phyloP scores from a whole-genome alignment of 768 basidiomycete genomes.

The Leccinellum luteum region DNA sequence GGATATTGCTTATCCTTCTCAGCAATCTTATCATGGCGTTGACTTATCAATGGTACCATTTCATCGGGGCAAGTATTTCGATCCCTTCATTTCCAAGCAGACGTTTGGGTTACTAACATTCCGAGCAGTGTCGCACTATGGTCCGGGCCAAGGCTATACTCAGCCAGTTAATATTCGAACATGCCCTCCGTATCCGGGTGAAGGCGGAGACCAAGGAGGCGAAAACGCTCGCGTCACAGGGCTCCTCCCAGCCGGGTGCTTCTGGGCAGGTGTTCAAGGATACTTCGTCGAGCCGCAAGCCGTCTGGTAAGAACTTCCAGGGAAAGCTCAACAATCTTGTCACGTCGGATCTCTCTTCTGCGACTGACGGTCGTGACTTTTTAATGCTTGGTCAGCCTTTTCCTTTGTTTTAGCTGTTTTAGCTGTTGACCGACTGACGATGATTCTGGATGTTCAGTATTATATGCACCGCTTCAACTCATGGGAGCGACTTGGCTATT shows the following conservation, averaged over 20 bases:
- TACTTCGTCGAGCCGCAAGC: not conserved
- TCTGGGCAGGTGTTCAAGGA: not conserved
- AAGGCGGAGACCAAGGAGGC: not conserved
- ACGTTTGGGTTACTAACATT: not conserved
- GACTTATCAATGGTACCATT: conserved; percentile 1
- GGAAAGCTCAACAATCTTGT: conserved; percentile 5
- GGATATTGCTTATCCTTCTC: not conserved
- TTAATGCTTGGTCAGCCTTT: not conserved
- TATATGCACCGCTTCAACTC: not conserved
- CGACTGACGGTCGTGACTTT: conserved; percentile 2
- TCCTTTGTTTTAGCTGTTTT: too few relatives aligned
- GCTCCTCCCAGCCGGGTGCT: not conserved
- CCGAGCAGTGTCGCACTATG: not conserved
- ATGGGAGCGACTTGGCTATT: not conserved
- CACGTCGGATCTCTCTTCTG: not conserved
- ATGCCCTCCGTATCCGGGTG: conserved; percentile 1
- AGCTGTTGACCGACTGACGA: not conserved
- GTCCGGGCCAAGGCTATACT: conserved; percentile 2
- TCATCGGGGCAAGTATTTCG: not conserved
- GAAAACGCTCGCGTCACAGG: not conserved
- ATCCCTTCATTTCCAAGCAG: not conserved
- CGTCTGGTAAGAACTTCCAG: not conserved
- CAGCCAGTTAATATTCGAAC: conserved; percentile 2
- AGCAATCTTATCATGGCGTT: not conserved
- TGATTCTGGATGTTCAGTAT: not conserved